These are phyloP conservation scores for Hylodesmum podocarpum DNA, from an alignment of 306 rosid species.

Conservation along the genomic window DNA sequence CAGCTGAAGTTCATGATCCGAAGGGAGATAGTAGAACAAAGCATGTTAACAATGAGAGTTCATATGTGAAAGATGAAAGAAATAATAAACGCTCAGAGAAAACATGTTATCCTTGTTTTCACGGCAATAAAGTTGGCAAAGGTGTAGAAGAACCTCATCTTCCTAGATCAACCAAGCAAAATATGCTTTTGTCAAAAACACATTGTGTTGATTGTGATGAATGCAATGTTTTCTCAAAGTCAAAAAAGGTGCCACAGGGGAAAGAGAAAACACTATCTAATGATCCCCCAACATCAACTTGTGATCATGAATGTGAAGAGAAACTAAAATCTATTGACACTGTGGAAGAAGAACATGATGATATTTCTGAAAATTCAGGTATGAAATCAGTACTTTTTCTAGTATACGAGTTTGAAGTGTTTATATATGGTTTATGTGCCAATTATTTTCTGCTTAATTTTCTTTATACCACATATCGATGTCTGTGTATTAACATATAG, in stretches of 20 bases:
- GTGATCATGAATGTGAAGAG: slow-evolving; percentile 23
- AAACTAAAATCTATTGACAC: slow-evolving; percentile 3
- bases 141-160: not conserved
- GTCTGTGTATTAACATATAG: not conserved
- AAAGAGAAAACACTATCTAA: slow-evolving; percentile 15
- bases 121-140: not conserved
- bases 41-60: not conserved
- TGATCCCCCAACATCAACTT: not conserved
- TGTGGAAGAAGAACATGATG: slow-evolving; percentile 6
- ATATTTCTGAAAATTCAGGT: slow-evolving; percentile 48
- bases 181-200: not conserved
- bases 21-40: slow-evolving; percentile 19
- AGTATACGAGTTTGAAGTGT: not conserved
- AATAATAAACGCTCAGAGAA: slow-evolving; percentile 13
- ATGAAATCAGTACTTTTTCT: not conserved
- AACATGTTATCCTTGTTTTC: slow-evolving; percentile 19
- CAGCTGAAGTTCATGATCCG: slow-evolving; percentile 50
- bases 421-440: not conserved
- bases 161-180: not conserved
- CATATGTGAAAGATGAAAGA: not conserved
- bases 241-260: not conserved
- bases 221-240: slow-evolving; percentile 19
- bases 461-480: not conserved
- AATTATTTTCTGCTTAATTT: not conserved
- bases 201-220: slow-evolving; percentile 26